Base-by-base conservation (phyloP, 208 protist species). In the Trypanosomatidae sp. region DNA sequence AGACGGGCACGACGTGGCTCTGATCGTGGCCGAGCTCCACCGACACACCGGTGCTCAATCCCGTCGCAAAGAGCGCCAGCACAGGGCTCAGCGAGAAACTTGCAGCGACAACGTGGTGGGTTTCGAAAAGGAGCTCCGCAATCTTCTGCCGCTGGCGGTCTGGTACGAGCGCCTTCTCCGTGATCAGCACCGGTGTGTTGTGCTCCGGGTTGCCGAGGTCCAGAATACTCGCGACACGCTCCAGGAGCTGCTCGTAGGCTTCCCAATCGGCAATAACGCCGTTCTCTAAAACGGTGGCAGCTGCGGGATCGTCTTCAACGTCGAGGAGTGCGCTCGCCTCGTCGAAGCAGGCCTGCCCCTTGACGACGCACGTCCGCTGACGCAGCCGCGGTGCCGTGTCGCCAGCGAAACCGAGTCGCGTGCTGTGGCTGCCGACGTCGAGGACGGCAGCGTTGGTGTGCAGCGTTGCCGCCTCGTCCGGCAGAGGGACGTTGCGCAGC, bases 1-100 rank as follows among this genome's bases (percentile, higher is more conserved):
- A 99, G 73, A 99, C 98, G 69, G 99, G 99, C 43, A 99, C 97
- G 22, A 98, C 98, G 86, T 99, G 98, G 77, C 98, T 96, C 36
- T 99, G 97, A 76, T 98, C 96, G 86, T 99, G 91, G 46, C 99
- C 98, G 67, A 97, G 90, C 71, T 99, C 98, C 12, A 99, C 85
- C 2, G 93, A 87, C 15, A 97, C 71, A 49, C 95, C 95, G 25
- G 86, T 97, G 81, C 91, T 85, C 19, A 92, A 71, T 1, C 95
- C 95, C 3, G 83, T 74, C 12, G 92, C 92, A 80, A 96, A 98
- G 44, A 98, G 84, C 2, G 96, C 81, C 15, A 98, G 87, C 22
- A 96, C 89, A 22, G 96, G 92, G 76, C 87, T 91, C 65, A 88
- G 71, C 1, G 80, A 74, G 66, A 98, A 92, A 69, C 85, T 91